Base-by-base conservation (phyloP, 2,329 filamentous ascomycete genomes). In the Scedosporium apiospermum region DNA sequence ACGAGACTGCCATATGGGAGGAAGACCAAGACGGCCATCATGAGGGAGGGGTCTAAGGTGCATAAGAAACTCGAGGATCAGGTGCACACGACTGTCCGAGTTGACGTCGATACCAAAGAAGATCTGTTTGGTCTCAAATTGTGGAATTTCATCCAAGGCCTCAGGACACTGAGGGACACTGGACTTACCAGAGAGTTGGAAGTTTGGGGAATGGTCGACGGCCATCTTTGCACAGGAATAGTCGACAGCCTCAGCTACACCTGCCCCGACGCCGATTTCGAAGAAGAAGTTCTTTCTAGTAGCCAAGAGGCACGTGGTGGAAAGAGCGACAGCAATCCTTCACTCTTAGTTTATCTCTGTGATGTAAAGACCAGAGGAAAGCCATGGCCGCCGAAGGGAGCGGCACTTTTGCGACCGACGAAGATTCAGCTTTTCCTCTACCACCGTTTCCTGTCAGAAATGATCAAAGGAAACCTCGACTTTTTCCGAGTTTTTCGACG, bases 381-480 rank as follows among this genome's bases (percentile, higher is more conserved):
- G 3, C 78, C 76, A n/a, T 82, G 80, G 2, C 71, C 90, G 2
- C 90, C 92, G 1, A 80, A 83, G 1, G 84, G 85, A 23, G 77
- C 84, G 0, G 83, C 87, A 0, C 80, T 91, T 55, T 82, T 93
- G 34, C 84, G 89, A 10, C 90, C 91, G 0, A 90, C 92, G 0
- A 85, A 88, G 68, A 88, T 97, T 64, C 95, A 99, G 71, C 79
- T 98, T 0, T 92, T 96, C 74, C 78, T 98, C 0, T 99, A 98
- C 71, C 92, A 93, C 67, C 87, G 87, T 27, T 86, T 98, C 61
- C 79, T 99, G n/a, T 85, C 87, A 9, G 82, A 87, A 2, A 85
- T 98, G 68, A 90, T 88, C 0, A 81, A 84, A 0, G 88, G 88
- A 59, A 81, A 82, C 6, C 80, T 96, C 0, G 84, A 91, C 63